Base-by-base conservation (phyloP, 768 basidiomycete species). In the Leccinum sublutescens region DNA sequence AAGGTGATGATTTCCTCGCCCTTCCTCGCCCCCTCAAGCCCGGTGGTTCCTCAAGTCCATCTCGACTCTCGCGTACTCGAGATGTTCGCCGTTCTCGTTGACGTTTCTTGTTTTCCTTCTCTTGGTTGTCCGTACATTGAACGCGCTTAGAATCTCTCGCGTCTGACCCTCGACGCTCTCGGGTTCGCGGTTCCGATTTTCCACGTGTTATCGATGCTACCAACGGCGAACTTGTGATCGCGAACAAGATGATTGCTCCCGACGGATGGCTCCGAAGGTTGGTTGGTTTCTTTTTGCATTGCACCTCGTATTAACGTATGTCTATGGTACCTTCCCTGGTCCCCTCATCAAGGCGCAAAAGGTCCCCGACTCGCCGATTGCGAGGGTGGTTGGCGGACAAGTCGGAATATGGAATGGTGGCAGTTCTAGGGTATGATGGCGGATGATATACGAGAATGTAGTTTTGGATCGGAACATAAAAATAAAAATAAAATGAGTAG, bases 201-300 rank as follows among this genome's bases (percentile, higher is more conserved):
- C 56, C 62, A 2, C 34, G 11, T 25, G 51, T 70, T 50, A 53
- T 73, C 45, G 66, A 68, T n/a, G 73, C 73, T 34, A 53, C 57
- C 43, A 48, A 67, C 21, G 65, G 65, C 36, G 68, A 76, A 23
- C 62, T 84, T 9, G 66, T 73, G 50, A 71, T 84, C 51, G 65
- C 70, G 9, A 83, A 82, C 67, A 71, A 70, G 54, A 57, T 69
- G 12, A 78, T 85, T 54, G 63, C 79, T 14, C 83, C 84, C 0
- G 84, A 85, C 68, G 82, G 83, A 21, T 83, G 77, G 57, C 54
- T 56, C 49, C 71, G 71, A 47, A 71, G 74, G 79, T 79, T 33
- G 19, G 71, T 71, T 59, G 17, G 3, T 59, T 15, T 47, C 5
- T 34, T 55, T 50, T 11, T 2, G 8, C 14, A 40, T 0, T 50